phyloP scores from a whole-genome alignment of 2,329 filamentous ascomycete genomes.

The Rugonectria rugulosa region DNA sequence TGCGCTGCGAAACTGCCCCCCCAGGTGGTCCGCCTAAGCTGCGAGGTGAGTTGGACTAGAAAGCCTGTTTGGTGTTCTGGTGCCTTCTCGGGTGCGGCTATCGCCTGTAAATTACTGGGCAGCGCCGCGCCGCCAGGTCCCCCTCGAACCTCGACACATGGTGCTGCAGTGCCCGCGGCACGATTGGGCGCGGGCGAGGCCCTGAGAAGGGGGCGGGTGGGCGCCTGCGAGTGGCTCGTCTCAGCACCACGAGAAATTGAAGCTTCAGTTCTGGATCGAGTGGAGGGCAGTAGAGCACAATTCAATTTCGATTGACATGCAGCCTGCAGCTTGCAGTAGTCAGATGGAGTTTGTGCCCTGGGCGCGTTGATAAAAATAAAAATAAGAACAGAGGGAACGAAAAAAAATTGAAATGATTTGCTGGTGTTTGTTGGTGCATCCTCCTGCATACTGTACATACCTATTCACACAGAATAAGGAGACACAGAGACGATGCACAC shows the following conservation, averaged over 20 bases:
- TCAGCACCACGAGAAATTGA: constrained; percentile 39
- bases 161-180: constrained; percentile 24
- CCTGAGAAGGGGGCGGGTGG: neutral
- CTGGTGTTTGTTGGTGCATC: neutral
- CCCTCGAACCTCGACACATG: constrained; percentile 10
- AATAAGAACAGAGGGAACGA: too few relatives aligned
- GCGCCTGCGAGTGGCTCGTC: constrained; percentile 25
- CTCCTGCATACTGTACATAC: too few relatives aligned
- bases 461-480: neutral
- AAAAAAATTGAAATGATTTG: too few relatives aligned
- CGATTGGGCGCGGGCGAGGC: constrained; percentile 32
- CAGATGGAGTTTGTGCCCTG: constrained; percentile 24
- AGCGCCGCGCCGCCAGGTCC: too few relatives aligned
- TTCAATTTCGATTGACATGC: constrained; percentile 18
- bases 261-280: constrained; percentile 33
- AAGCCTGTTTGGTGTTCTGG: too few relatives aligned
- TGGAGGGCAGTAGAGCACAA: constrained; percentile 31
- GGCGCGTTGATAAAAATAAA: constrained; percentile 16
- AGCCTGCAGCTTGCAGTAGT: constrained; percentile 32
- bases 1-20: constrained; percentile 15
- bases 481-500: constrained; percentile 5
- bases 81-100: constrained; percentile 26
- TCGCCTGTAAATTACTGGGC: constrained; percentile 19
- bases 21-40: constrained; percentile 3
- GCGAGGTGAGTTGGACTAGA: constrained; percentile 20